A percentile compares a stretch with the other conserved stretches of the same genome.
These are phyloP conservation scores for Penicillium sp. DNA, from an alignment of 2,329 filamentous ascomycete genomes.

Conservation along the genomic window DNA sequence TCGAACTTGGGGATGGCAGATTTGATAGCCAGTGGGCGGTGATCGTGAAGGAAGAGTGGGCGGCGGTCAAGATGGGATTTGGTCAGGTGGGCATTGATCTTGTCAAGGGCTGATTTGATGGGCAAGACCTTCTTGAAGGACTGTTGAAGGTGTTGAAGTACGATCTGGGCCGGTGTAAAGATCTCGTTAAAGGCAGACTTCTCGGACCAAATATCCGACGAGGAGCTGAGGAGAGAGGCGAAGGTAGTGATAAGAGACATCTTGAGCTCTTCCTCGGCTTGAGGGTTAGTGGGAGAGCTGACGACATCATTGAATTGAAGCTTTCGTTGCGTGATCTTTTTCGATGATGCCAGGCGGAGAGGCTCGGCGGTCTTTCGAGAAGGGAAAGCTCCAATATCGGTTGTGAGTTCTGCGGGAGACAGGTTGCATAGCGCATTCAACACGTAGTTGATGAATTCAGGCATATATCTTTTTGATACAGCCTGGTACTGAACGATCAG, in stretches of 20 bases:
- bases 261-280: conserved; percentile 53
- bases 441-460: conserved; percentile 82
- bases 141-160: conserved; percentile 66
- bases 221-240: conserved; percentile 66
- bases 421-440: conserved; percentile 73
- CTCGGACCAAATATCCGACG: conserved; percentile 73
- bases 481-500: conserved; percentile 81
- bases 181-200: conserved; percentile 79
- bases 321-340: conserved; percentile 50
- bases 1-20: conserved; percentile 92
- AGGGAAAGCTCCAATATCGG: conserved; percentile 62
- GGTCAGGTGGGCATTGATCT: conserved; percentile 51
- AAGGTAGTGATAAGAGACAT: conserved; percentile 66
- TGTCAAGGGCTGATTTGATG: conserved; percentile 36
- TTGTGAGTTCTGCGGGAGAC: conserved; percentile 58
- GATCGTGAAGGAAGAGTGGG: conserved; percentile 85
- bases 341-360: conserved; percentile 52
- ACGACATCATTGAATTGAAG: conserved; percentile 64
- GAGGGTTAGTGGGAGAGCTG: conserved; percentile 18
- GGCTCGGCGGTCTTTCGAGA: conserved; percentile 60
- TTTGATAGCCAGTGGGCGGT: conserved; percentile 86
- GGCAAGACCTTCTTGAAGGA: conserved; percentile 56
- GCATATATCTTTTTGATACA: conserved; percentile 83
- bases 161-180: conserved; percentile 66
- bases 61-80: conserved; percentile 70